Conservation (phyloP, 2,329 filamentous ascomycete species). For the Exophiala calicioides region DNA sequence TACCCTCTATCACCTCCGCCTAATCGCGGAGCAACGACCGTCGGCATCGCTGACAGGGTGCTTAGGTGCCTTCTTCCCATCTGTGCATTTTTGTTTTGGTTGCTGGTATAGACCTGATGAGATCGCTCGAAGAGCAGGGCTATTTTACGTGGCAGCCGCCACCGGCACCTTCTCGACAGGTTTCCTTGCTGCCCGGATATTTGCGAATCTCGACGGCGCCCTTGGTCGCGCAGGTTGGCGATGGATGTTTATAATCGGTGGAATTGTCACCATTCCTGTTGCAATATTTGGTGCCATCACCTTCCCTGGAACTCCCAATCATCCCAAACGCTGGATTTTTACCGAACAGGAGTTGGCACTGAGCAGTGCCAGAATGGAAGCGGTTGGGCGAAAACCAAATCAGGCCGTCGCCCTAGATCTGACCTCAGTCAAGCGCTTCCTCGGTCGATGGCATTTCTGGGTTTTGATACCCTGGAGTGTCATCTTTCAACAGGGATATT, state of each 20-base stretch:
- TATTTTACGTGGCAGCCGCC: constrained; percentile 39
- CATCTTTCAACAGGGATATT: constrained; percentile 4
- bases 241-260: constrained; percentile 36
- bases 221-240: constrained; percentile 34
- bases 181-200: constrained; percentile 18
- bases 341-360: constrained; percentile 6
- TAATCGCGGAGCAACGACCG: too few species aligned
- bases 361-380: constrained; percentile 7
- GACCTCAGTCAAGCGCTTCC: constrained; percentile 11
- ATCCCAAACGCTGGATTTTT: constrained; percentile 7
- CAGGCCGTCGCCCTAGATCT: constrained; percentile 5
- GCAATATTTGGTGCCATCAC: constrained; percentile 31
- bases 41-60: too few species aligned
- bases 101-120: constrained; percentile 34
- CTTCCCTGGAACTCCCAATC: constrained; percentile 26
- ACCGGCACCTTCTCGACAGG: constrained; percentile 21
- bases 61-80: constrained; percentile 24
- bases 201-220: constrained; percentile 29
- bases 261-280: constrained; percentile 33
- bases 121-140: constrained; percentile 39
- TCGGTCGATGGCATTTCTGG: constrained; percentile 14
- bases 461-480: constrained; percentile 9
- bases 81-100: constrained; percentile 36
- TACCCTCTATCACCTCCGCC: too few species aligned
- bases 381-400: constrained; percentile 8